Percentiles rank a stretch among this genome's conserved stretches.
Evolutionary conservation across 192 early-diverging fungal species (phyloP).

Genomic region (Coemansia sp.): DNA sequence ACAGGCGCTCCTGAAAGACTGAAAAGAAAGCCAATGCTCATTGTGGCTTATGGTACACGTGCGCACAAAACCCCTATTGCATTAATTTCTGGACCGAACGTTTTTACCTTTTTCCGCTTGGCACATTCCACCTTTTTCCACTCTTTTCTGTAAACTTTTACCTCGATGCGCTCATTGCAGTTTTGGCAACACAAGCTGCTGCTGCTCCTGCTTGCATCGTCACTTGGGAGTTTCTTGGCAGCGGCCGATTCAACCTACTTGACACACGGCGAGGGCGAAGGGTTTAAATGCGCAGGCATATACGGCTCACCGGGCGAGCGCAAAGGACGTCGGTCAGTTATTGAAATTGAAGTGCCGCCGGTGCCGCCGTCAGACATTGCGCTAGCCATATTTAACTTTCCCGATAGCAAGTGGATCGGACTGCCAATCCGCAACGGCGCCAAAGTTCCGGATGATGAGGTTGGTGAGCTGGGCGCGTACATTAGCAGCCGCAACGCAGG

Average conservation of each 20-base stretch:
- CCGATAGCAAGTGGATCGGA: constrained; percentile 37
- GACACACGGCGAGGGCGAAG: constrained; percentile 43
- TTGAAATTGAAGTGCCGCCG: constrained; percentile 43
- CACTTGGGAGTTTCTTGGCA: constrained; percentile 3
- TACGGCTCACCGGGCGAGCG: constrained; percentile 25
- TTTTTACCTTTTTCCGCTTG: background rate
- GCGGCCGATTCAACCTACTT: constrained; percentile 35
- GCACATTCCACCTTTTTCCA: background rate
- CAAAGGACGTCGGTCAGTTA: constrained; percentile 25
- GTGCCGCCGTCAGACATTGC: constrained; percentile 46
- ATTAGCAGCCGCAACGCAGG: constrained; percentile 13
- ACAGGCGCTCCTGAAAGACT: background rate
- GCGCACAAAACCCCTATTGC: background rate
- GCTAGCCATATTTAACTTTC: constrained; percentile 39
- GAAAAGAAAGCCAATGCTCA: background rate
- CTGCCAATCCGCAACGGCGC: constrained; percentile 39
- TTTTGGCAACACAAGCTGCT: background rate
- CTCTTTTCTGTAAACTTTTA: background rate
- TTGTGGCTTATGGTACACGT: constrained; percentile 1
- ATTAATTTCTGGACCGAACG: background rate
- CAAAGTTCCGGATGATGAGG: constrained; percentile 33
- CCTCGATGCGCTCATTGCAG: background rate
- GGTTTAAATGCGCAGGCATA: constrained; percentile 50
- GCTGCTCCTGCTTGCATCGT: background rate
- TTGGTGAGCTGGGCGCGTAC: constrained; percentile 17